Percentiles rank a stretch among this genome's conserved stretches.
Evolutionary conservation across 768 basidiomycete genomes (phyloP).

Genomic region (Suillus luteus): DNA sequence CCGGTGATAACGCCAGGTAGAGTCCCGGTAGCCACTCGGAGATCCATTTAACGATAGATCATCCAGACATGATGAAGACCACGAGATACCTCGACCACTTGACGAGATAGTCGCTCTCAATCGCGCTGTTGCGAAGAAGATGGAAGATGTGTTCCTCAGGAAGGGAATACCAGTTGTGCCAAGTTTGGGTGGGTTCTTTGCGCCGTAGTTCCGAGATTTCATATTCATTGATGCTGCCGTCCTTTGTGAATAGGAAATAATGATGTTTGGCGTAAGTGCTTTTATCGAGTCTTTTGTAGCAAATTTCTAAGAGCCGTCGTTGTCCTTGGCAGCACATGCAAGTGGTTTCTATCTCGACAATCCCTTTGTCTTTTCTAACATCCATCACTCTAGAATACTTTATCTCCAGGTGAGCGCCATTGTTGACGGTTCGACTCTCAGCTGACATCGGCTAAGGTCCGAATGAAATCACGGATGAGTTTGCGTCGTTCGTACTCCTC

Average conservation of each 20-base stretch:
- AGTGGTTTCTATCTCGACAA: slow-evolving; percentile 22
- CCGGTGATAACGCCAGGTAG: slow-evolving; percentile 74
- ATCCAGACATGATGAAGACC: slow-evolving; percentile 81
- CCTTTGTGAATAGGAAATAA: slow-evolving; percentile 67
- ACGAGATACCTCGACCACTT: slow-evolving; percentile 74
- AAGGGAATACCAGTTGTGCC: slow-evolving; percentile 80
- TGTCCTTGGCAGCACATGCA: slow-evolving; percentile 54
- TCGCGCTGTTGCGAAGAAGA: slow-evolving; percentile 60
- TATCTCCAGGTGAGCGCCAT: slow-evolving; percentile 54
- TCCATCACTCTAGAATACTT: slow-evolving; percentile 53
- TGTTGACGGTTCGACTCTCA: slow-evolving; percentile 11
- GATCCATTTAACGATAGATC: neutral
- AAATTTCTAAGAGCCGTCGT: neutral
- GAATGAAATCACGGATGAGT: slow-evolving; percentile 68
- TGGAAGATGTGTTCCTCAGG: slow-evolving; percentile 70
- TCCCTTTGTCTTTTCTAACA: slow-evolving; percentile 11
- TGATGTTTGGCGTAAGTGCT: slow-evolving; percentile 80
- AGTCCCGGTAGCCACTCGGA: neutral
- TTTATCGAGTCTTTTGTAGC: slow-evolving; percentile 10
- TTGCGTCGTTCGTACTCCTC: slow-evolving; percentile 55
- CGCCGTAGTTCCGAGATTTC: neutral
- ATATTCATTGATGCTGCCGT: neutral
- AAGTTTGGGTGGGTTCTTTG: slow-evolving; percentile 58
- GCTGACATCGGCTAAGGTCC: slow-evolving; percentile 49
- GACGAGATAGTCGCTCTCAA: slow-evolving; percentile 81